These are phyloP conservation scores for Sphaerulina vaccinii DNA, from an alignment of 2,329 filamentous ascomycete genomes.

Conservation along the genomic window DNA sequence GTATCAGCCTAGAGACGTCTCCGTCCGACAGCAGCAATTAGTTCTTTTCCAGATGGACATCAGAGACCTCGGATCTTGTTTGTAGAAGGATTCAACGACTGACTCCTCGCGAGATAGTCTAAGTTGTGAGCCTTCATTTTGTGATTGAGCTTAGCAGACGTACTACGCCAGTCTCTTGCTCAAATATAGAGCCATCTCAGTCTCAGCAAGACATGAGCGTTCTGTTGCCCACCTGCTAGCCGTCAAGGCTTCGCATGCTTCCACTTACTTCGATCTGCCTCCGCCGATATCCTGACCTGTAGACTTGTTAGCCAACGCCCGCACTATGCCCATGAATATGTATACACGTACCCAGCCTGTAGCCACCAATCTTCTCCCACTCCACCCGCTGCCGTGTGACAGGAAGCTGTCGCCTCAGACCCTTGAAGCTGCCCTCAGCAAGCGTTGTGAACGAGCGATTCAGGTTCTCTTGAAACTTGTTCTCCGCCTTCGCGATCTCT, in stretches of 20 bases:
- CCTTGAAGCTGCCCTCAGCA: slow-evolving; percentile 94
- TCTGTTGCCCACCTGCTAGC: neutral
- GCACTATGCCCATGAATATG: neutral
- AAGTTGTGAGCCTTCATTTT: no score
- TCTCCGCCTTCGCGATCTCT: slow-evolving; percentile 77
- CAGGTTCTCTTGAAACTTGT: slow-evolving; percentile 92
- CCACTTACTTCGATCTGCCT: neutral
- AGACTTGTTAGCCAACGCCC: neutral
- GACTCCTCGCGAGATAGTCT: no score
- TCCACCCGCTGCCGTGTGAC: slow-evolving; percentile 98
- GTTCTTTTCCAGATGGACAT: no score
- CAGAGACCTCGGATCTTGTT: no score
- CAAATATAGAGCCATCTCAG: neutral
- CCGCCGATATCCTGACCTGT: neutral
- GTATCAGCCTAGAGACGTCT: no score
- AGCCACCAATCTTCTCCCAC: slow-evolving; percentile 97
- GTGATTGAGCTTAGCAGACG: neutral
- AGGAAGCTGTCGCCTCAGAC: slow-evolving; percentile 83
- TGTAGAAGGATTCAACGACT: no score
- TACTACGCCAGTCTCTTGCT: neutral
- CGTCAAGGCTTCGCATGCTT: neutral
- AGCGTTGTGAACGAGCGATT: slow-evolving; percentile 85
- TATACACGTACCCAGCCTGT: slow-evolving; percentile 65
- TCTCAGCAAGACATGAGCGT: neutral
- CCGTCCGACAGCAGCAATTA: no score